Conservation (phyloP, 2,329 filamentous ascomycete species). For the Fusarium pseudograminearum region DNA sequence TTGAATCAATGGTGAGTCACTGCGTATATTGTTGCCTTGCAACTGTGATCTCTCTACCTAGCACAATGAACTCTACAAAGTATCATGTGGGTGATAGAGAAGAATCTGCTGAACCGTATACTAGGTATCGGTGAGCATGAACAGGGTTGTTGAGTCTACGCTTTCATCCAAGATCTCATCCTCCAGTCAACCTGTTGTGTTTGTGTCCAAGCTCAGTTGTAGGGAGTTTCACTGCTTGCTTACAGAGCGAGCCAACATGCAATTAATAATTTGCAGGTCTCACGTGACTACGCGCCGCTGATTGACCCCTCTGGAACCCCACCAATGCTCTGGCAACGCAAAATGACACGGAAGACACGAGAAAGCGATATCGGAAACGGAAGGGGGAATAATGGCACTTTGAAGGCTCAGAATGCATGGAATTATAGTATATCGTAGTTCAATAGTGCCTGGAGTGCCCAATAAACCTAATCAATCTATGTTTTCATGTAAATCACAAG, state of each 20-base stretch:
- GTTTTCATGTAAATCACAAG: slow-evolving; percentile 20
- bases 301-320: slow-evolving; percentile 34
- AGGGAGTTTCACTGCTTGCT: slow-evolving; percentile 21
- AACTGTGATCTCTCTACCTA: slow-evolving; percentile 15
- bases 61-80: no score
- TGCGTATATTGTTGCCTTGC: slow-evolving; percentile 23
- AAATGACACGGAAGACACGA: slow-evolving; percentile 33
- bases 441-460: background rate
- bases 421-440: background rate
- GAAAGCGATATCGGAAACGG: slow-evolving; percentile 32
- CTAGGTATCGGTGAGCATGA: no score
- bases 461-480: slow-evolving; percentile 7
- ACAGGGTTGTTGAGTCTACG: slow-evolving; percentile 25
- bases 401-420: background rate
- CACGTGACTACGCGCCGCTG: slow-evolving; percentile 46
- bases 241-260: slow-evolving; percentile 26
- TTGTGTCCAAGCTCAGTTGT: slow-evolving; percentile 27
- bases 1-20: slow-evolving; percentile 31
- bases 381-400: background rate
- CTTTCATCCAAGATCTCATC: slow-evolving; percentile 33
- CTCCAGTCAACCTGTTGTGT: slow-evolving; percentile 37
- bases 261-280: slow-evolving; percentile 45
- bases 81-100: no score
- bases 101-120: no score
- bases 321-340: slow-evolving; percentile 35